A percentile compares a stretch with the other conserved stretches of the same genome.
These are phyloP conservation scores for Imleria badia DNA, from an alignment of 768 basidiomycete genomes.

Conservation along the genomic window DNA sequence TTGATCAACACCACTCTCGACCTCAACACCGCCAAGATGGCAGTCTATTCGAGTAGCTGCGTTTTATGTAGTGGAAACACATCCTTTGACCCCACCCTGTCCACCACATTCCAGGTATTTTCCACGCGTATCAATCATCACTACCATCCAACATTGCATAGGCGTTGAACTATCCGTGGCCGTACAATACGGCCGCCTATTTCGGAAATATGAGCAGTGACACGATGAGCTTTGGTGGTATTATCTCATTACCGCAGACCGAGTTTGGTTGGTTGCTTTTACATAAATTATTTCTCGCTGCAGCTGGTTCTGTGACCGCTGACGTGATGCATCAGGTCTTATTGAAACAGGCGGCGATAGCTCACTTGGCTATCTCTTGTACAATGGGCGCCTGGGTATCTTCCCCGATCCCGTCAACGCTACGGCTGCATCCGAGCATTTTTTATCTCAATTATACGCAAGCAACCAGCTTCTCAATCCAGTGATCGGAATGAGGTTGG, in stretches of 20 bases:
- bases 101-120: slow-evolving; percentile 15
- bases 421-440: slow-evolving; percentile 18
- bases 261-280: slow-evolving; percentile 12
- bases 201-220: slow-evolving; percentile 16
- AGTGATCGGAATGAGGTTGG: slow-evolving; percentile 23
- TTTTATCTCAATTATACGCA: slow-evolving; percentile 13
- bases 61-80: slow-evolving; percentile 22
- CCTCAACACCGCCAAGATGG: slow-evolving; percentile 17
- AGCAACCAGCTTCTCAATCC: slow-evolving; percentile 19
- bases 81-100: slow-evolving; percentile 12
- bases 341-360: slow-evolving; percentile 17
- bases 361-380: slow-evolving; percentile 17
- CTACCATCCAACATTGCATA: background rate
- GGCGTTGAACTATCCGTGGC: slow-evolving; percentile 14
- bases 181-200: slow-evolving; percentile 5
- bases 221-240: slow-evolving; percentile 16
- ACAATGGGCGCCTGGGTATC: slow-evolving; percentile 21
- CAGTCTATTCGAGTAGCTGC: slow-evolving; percentile 21
- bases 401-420: slow-evolving; percentile 23
- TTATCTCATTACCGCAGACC: slow-evolving; percentile 12
- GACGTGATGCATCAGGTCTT: slow-evolving; percentile 1
- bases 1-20: slow-evolving; percentile 18
- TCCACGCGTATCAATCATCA: background rate
- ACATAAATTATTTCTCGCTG: background rate
- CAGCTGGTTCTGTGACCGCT: background rate